These are phyloP conservation scores for Aspergillus chevalieri DNA, from an alignment of 2,329 filamentous ascomycete species.

Conservation along the genomic window DNA sequence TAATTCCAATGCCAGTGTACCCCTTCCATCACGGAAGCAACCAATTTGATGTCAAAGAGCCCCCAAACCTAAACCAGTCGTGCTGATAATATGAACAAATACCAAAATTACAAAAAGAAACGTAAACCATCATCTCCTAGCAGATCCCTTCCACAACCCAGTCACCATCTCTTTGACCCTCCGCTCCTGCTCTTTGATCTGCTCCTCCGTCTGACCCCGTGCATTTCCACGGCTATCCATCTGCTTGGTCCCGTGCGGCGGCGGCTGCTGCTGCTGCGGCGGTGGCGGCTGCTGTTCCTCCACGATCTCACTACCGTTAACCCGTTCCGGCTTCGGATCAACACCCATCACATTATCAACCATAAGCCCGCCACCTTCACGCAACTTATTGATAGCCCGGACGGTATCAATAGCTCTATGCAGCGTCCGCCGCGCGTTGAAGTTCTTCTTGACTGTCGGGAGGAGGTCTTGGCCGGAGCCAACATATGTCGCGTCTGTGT, in stretches of 20 bases:
- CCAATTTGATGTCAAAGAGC: not conserved
- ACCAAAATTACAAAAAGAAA: not conserved
- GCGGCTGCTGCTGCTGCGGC: conserved; percentile 19
- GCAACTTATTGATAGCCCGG: conserved; percentile 60
- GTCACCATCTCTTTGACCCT: conserved; percentile 54
- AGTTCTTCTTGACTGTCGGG: conserved; percentile 64
- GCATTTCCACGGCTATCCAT: conserved; percentile 56
- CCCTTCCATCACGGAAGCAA: not conserved
- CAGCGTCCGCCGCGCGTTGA: conserved; percentile 59
- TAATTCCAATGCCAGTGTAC: not conserved
- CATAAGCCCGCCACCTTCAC: conserved; percentile 57
- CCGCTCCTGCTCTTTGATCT: conserved; percentile 56
- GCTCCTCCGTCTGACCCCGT: conserved; percentile 56
- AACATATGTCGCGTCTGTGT: conserved; percentile 28
- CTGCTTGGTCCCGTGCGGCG: conserved; percentile 30
- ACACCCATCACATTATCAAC: conserved; percentile 56
- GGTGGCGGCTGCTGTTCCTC: conserved; percentile 34
- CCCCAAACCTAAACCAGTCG: not conserved
- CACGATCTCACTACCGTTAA: conserved; percentile 39
- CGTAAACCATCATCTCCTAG: conserved; percentile 9
- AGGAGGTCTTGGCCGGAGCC: conserved; percentile 50
- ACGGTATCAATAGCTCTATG: conserved; percentile 65
- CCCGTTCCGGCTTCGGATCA: conserved; percentile 47
- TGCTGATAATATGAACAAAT: not conserved
- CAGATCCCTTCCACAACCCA: conserved; percentile 47